Evolutionary conservation across 371 early-diverging fungal genomes (phyloP).

Genomic region (Syncephalastrum monosporum): DNA sequence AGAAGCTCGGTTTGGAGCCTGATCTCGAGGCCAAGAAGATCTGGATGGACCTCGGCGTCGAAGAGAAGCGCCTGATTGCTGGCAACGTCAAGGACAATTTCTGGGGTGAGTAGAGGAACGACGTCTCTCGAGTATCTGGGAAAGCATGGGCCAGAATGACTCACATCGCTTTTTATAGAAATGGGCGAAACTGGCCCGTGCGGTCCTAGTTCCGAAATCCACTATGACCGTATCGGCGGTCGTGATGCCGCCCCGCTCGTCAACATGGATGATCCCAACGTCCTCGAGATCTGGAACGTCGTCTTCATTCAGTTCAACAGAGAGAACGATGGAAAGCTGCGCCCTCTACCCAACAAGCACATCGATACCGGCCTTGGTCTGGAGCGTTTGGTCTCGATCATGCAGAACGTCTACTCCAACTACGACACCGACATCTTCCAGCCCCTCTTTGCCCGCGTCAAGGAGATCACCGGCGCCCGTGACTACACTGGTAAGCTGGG

Average conservation of each 20-base stretch:
- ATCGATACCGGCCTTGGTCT: conserved; percentile 99
- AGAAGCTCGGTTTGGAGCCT: conserved; percentile 73
- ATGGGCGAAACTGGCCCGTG: conserved; percentile 99
- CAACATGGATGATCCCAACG: conserved; percentile 99
- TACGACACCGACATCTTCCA: conserved; percentile 97
- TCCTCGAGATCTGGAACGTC: conserved; percentile 99
- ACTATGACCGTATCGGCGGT: conserved; percentile 98
- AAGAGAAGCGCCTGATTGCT: conserved; percentile 84
- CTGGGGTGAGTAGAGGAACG: conserved; percentile 76
- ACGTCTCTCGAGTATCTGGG: not conserved
- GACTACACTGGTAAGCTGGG: conserved; percentile 88
- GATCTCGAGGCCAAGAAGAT: conserved; percentile 94
- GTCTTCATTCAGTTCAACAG: conserved; percentile 99
- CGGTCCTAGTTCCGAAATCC: conserved; percentile 99
- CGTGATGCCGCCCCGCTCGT: conserved; percentile 95
- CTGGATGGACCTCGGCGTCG: conserved; percentile 94
- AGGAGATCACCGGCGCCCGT: conserved; percentile 83
- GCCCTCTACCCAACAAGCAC: conserved; percentile 94
- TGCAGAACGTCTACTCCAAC: conserved; percentile 97
- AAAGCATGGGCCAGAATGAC: not conserved
- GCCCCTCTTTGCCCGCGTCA: conserved; percentile 85
- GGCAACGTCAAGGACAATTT: conserved; percentile 98
- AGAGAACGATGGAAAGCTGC: conserved; percentile 89
- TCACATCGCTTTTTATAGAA: conserved; percentile 50
- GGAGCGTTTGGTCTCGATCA: conserved; percentile 96